These are phyloP conservation scores for Tolypocladium guangdongense DNA, from an alignment of 2,329 filamentous ascomycete genomes.

Conservation along the genomic window DNA sequence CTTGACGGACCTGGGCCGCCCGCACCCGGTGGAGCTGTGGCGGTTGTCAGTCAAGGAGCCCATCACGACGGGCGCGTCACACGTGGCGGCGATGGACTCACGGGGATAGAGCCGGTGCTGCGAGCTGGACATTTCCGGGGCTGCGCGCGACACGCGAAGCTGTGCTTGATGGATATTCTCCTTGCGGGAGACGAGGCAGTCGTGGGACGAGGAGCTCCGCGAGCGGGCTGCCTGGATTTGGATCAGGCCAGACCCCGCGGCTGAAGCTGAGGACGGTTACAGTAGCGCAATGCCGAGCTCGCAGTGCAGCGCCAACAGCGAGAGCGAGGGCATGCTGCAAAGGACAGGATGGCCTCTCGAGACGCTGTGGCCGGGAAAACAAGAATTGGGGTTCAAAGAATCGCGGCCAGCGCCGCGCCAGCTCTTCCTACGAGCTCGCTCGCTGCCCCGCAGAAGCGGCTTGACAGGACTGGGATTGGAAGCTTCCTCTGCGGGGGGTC, in stretches of 20 bases:
- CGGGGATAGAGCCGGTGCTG: conserved; percentile 34
- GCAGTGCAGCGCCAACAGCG: neutral
- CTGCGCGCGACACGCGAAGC: neutral
- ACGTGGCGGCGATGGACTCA: conserved; percentile 17
- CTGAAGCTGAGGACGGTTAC: neutral
- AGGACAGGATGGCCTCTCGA: neutral
- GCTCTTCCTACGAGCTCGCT: neutral
- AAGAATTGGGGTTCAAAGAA: neutral
- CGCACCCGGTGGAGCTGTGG: conserved; percentile 5
- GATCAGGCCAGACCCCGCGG: neutral
- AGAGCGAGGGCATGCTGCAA: neutral
- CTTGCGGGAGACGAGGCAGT: neutral
- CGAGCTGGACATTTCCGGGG: conserved; percentile 22
- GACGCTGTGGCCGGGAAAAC: neutral
- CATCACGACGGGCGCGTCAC: neutral
- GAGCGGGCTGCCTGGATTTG: neutral
- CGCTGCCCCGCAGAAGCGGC: neutral
- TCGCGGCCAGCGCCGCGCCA: neutral
- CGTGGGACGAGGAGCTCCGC: neutral
- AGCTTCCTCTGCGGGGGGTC: neutral
- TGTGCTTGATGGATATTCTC: neutral
- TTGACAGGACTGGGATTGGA: neutral
- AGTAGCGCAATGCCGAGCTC: neutral
- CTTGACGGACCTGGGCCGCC: conserved; percentile 14
- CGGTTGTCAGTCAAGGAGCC: neutral